Conservation (phyloP, 331 rosid species). For the Rhamnella rubrinervis region DNA sequence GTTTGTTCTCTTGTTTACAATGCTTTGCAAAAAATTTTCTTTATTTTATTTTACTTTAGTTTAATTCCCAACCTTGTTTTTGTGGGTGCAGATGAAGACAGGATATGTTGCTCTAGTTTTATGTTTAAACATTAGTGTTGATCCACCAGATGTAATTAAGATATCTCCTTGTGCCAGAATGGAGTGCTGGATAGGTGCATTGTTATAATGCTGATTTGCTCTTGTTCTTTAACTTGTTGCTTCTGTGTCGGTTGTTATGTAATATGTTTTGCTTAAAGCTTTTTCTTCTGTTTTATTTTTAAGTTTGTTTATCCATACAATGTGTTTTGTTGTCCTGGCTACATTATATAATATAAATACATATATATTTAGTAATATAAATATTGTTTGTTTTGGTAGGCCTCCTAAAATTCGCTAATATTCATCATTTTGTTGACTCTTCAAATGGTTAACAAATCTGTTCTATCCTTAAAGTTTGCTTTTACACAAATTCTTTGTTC, state of each 20-base stretch:
- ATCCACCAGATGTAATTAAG: conserved; percentile 98
- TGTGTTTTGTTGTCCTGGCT: neutral
- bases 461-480: no score
- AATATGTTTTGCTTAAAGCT: neutral
- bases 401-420: no score
- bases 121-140: conserved; percentile 95
- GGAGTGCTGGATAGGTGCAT: conserved; percentile 99
- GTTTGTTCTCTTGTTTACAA: conserved; percentile 24
- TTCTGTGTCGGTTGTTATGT: conserved; percentile 22
- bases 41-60: conserved; percentile 25
- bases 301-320: neutral
- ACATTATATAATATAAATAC: no score
- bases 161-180: conserved; percentile 99
- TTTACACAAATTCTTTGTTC: no score
- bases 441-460: no score
- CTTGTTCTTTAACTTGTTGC: conserved; percentile 8
- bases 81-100: conserved; percentile 90
- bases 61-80: conserved; percentile 32
- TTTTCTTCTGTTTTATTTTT: neutral
- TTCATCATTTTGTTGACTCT: no score
- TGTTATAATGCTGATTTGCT: conserved; percentile 27
- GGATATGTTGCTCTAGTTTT: conserved; percentile 97
- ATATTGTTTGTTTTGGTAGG: no score
- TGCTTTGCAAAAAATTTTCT: conserved; percentile 11
- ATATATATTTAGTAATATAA: no score